Evolutionary conservation across 176 grass and related monocot species (phyloP), one percentile per base, ranked within the genome.

Genomic region (Eragrostis curvula): DNA sequence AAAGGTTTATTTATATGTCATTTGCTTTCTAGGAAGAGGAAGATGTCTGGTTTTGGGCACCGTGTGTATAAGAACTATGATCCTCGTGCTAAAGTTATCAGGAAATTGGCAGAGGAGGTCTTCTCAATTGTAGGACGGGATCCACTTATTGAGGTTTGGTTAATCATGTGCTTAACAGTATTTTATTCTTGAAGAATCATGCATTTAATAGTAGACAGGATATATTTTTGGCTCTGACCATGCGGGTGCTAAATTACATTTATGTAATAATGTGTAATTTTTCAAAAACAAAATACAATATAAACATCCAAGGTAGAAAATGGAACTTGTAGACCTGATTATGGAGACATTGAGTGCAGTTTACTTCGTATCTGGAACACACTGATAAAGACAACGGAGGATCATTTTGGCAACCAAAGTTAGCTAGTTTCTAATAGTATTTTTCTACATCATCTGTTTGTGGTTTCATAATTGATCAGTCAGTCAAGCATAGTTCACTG

Each of bases 41-140:
- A 98, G 87, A 88, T 98, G 93, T 98, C 93, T 18, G 93, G 96
- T 57, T 98, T 98, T 55, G 93, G 96, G 9, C 96, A 98, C 71
- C 90, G 96, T 77, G 96, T 98, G 55, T 98, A 98, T 57, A 98
- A 96, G 81, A 98, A 98, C 51, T 98, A 98, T 66, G 96, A 98
- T 61, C 96, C 96, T 79, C 90, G 93, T 84, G 96, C 96, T 73
- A 98, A 98, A 84, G 96, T 98, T 50, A 90, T 98, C 70, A 82
- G 91, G 44, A 96, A 95, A 73, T 88, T 98, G 81, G 93, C 96
- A 70, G 96, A 98, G 36, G 96, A 96, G 79, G 96, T 96, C 30
- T 98, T 98, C 83, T 93, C 96, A 12, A 98, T 98, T 73, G 96
- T 98, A 13, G 96, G 96, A 63, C 90, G 70, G 20, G 96, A 98